These are phyloP conservation scores for Termitomyces sp. DNA, from an alignment of 1,284 basidiomycete species.

Conservation along the genomic window DNA sequence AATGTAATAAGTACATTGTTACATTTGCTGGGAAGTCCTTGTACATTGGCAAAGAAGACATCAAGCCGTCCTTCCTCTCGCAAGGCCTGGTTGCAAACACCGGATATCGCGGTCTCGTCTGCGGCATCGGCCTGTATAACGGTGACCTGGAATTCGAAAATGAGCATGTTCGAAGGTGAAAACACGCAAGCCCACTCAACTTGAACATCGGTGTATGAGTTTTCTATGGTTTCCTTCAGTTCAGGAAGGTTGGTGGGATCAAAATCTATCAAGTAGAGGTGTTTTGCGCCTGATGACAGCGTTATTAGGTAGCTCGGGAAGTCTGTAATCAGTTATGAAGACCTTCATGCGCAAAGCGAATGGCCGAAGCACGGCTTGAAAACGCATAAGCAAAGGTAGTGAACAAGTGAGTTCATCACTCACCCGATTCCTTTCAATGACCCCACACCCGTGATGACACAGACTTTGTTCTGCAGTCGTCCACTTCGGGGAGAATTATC, in stretches of 20 bases:
- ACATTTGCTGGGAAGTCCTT: conserved; percentile 17
- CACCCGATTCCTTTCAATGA: conserved; percentile 84
- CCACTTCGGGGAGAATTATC: conserved; percentile 47
- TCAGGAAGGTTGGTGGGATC: conserved; percentile 65
- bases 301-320: not conserved
- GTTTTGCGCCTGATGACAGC: conserved; percentile 61
- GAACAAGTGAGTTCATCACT: conserved; percentile 17
- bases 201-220: conserved; percentile 74
- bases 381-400: conserved; percentile 7
- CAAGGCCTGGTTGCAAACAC: conserved; percentile 68
- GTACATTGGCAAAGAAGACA: conserved; percentile 91
- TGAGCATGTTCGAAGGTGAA: not conserved
- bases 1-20: not conserved
- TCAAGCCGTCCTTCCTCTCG: conserved; percentile 83
- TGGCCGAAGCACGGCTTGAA: conserved; percentile 65
- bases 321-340: conserved; percentile 9
- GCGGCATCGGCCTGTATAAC: conserved; percentile 78
- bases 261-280: conserved; percentile 83
- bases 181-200: conserved; percentile 31
- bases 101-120: conserved; percentile 67
- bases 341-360: conserved; percentile 82
- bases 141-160: conserved; percentile 49
- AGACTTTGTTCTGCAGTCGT: conserved; percentile 78
- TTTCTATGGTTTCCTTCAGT: conserved; percentile 65
- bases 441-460: conserved; percentile 84